phyloP scores from a whole-genome alignment of 1,284 basidiomycete genomes.

The Agaricales sp. region DNA sequence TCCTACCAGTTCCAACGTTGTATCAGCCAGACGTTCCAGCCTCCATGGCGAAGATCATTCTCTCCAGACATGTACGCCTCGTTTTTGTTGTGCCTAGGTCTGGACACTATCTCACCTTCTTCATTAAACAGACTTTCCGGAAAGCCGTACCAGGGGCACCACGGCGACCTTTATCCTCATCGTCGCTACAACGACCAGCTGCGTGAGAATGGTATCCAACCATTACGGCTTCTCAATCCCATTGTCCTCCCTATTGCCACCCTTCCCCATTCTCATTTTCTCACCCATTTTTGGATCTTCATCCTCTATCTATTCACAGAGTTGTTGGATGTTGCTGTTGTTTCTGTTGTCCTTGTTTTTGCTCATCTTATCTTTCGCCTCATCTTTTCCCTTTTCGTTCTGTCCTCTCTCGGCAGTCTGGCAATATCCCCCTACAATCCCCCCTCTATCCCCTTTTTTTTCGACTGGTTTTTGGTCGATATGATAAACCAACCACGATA shows the following conservation, averaged over 20 bases:
- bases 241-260: neutral
- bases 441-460: neutral
- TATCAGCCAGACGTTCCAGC: neutral
- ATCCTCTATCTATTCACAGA: no score
- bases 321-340: neutral
- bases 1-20: neutral
- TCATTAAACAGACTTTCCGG: neutral
- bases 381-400: neutral
- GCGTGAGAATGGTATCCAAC: neutral
- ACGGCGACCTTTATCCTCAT: neutral
- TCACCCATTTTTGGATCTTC: no score
- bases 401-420: neutral
- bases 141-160: neutral
- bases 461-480: neutral
- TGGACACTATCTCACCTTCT: neutral
- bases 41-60: neutral
- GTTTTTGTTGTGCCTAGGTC: neutral
- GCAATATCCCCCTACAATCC: neutral
- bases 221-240: no score
- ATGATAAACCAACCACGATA: neutral
- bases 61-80: neutral
- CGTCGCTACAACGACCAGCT: neutral
- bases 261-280: no score
- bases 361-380: neutral
- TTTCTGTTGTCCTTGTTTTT: neutral